These are phyloP conservation scores for Yamadazyma conglobata DNA, from an alignment of 1,139 yeast species.

Conservation along the genomic window DNA sequence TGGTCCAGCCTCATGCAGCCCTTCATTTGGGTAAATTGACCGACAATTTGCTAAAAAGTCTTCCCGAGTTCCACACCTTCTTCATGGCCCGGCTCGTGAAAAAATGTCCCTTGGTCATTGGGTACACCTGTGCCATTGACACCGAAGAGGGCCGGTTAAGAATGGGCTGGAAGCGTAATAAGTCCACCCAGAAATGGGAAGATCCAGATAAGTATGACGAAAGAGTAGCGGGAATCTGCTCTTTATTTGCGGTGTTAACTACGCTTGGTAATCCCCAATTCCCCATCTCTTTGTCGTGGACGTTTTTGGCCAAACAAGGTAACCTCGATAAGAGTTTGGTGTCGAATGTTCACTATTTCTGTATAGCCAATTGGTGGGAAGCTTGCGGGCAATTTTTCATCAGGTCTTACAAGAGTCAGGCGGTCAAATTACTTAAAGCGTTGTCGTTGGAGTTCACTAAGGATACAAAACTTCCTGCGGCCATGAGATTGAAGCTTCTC, in stretches of 20 bases:
- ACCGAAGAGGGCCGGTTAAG: slow-evolving; percentile 78
- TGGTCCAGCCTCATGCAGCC: slow-evolving; percentile 76
- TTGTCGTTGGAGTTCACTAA: slow-evolving; percentile 24
- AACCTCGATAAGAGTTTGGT: slow-evolving; percentile 52
- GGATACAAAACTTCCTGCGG: slow-evolving; percentile 62
- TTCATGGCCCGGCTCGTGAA: slow-evolving; percentile 80
- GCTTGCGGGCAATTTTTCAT: slow-evolving; percentile 60
- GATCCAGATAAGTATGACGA: slow-evolving; percentile 74
- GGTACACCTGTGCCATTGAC: slow-evolving; percentile 68
- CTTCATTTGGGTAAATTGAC: slow-evolving; percentile 74
- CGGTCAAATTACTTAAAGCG: slow-evolving; percentile 51
- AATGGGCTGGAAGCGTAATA: slow-evolving; percentile 85
- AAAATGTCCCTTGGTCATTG: slow-evolving; percentile 86
- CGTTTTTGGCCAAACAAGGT: slow-evolving; percentile 62
- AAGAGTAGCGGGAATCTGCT: slow-evolving; percentile 78
- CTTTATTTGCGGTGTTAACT: slow-evolving; percentile 76
- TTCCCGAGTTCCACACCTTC: slow-evolving; percentile 65
- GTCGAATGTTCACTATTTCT: slow-evolving; percentile 66
- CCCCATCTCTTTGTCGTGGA: slow-evolving; percentile 62
- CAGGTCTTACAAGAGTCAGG: slow-evolving; percentile 66
- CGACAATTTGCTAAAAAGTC: slow-evolving; percentile 48
- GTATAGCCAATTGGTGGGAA: slow-evolving; percentile 91
- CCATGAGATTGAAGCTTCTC: slow-evolving; percentile 67
- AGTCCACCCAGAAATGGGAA: slow-evolving; percentile 63
- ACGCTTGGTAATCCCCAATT: slow-evolving; percentile 27